These are phyloP conservation scores for Pythium insidiosum DNA, from an alignment of 352 stramenopile species.

Conservation along the genomic window DNA sequence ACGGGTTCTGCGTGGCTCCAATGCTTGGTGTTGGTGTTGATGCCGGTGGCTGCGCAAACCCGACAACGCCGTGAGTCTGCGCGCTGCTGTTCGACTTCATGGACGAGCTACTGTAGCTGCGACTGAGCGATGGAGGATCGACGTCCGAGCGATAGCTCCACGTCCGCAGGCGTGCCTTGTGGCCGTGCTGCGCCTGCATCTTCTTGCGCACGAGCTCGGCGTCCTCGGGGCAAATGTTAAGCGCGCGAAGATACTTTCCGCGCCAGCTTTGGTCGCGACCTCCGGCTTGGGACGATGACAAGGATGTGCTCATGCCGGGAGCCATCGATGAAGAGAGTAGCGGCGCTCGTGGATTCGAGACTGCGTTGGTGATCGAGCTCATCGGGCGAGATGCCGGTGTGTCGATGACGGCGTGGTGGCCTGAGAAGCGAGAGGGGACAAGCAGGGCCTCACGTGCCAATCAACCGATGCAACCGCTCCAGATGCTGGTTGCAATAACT, in stretches of 20 bases:
- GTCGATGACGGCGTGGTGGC: too few relatives aligned
- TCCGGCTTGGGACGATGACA: too few relatives aligned
- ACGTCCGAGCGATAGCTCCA: constrained; percentile 8
- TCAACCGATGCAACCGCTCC: too few relatives aligned
- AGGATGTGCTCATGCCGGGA: too few relatives aligned
- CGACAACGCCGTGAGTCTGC: neutral
- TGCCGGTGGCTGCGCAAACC: constrained; percentile 4
- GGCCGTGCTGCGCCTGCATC: constrained; percentile 4
- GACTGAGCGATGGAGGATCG: constrained; percentile 7
- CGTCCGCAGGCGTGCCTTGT: constrained; percentile 3
- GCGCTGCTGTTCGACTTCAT: constrained; percentile 6
- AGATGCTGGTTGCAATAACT: too few relatives aligned
- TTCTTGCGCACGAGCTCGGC: constrained; percentile 11
- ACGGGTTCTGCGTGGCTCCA: constrained; percentile 4
- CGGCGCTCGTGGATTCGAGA: too few relatives aligned
- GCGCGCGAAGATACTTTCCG: constrained; percentile 65
- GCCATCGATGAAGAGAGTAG: too few relatives aligned
- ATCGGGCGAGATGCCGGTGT: too few relatives aligned
- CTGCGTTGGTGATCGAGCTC: too few relatives aligned
- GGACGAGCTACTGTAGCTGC: constrained; percentile 20
- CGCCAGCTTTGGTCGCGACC: constrained; percentile 49
- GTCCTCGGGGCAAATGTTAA: constrained; percentile 64
- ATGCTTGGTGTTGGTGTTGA: neutral
- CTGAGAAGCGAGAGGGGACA: too few relatives aligned
- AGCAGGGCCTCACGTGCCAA: too few relatives aligned